Conservation (phyloP, 2,329 filamentous ascomycete genomes). For the Boeremia lycopersici region DNA sequence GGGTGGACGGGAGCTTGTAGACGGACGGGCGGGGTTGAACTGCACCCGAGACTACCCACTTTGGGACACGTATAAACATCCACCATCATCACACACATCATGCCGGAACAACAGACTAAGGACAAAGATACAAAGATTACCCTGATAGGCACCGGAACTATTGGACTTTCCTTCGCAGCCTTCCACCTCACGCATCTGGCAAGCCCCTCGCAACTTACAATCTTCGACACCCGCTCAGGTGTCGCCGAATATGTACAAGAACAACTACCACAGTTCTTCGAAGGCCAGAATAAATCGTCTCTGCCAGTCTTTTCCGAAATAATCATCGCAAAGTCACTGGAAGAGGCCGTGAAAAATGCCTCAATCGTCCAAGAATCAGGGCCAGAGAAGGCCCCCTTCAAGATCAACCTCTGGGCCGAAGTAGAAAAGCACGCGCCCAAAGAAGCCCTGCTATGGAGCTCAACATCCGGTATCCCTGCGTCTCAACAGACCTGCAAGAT, state of each 20-base stretch:
- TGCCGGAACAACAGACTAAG: conserved; percentile 7
- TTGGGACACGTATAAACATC: conserved; percentile 3
- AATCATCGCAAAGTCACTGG: conserved; percentile 39
- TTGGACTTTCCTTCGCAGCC: conserved; percentile 62
- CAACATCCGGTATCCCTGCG: conserved; percentile 63
- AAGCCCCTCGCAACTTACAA: conserved; percentile 49
- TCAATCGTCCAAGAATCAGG: conserved; percentile 66
- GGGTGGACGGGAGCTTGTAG: conserved; percentile 23
- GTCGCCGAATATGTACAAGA: conserved; percentile 52
- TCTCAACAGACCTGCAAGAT: conserved; percentile 55
- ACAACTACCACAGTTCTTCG: conserved; percentile 53
- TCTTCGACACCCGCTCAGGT: conserved; percentile 59
- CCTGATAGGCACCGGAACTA: conserved; percentile 56
- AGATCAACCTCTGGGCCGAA: conserved; percentile 58
- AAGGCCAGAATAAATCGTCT: conserved; percentile 1
- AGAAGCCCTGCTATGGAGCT: conserved; percentile 61
- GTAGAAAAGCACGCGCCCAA: conserved; percentile 55
- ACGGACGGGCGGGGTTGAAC: conserved; percentile 26
- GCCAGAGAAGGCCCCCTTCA: conserved; percentile 60
- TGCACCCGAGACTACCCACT: conserved; percentile 5
- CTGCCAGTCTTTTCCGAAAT: conserved; percentile 41
- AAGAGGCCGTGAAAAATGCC: conserved; percentile 53
- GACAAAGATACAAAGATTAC: conserved; percentile 41
- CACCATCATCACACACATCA: conserved; percentile 5
- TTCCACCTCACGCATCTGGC: conserved; percentile 57